Conservation (phyloP, 345 rosid genomes). For the Clausena lansium region DNA sequence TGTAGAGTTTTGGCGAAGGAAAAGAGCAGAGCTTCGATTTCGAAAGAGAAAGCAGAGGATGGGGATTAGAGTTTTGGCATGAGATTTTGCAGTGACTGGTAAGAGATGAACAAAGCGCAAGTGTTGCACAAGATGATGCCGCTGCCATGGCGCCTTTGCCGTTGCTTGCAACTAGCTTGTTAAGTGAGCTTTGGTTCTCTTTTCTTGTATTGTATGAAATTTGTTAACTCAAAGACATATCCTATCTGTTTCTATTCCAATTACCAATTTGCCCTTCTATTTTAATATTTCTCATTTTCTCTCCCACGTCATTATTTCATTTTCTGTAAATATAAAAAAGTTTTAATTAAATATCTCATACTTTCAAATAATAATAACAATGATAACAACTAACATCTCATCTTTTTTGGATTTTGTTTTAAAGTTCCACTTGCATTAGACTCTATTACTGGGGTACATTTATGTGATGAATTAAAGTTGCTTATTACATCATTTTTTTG, state of each 20-base stretch:
- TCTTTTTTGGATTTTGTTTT: too few species aligned
- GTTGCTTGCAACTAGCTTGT: neutral
- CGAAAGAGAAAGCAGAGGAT: conserved; percentile 22
- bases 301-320: too few species aligned
- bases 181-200: neutral
- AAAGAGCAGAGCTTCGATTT: conserved; percentile 23
- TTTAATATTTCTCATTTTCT: neutral
- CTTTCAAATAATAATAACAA: too few species aligned
- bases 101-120: conserved; percentile 67
- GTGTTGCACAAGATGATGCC: conserved; percentile 45
- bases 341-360: too few species aligned
- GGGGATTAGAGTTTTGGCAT: neutral
- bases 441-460: too few species aligned
- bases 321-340: too few species aligned
- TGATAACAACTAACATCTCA: too few species aligned
- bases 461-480: too few species aligned
- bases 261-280: conserved; percentile 8
- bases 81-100: conserved; percentile 57
- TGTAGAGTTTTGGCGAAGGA: conserved; percentile 17
- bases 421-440: too few species aligned
- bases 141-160: neutral
- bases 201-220: too few species aligned
- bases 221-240: neutral
- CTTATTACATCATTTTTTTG: too few species aligned
- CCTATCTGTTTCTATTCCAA: conserved; percentile 1